Evolutionary conservation across 2,329 filamentous ascomycete species (phyloP), one percentile per base, ranked within the genome.

Genomic region (Zymoseptoria crescenta): DNA sequence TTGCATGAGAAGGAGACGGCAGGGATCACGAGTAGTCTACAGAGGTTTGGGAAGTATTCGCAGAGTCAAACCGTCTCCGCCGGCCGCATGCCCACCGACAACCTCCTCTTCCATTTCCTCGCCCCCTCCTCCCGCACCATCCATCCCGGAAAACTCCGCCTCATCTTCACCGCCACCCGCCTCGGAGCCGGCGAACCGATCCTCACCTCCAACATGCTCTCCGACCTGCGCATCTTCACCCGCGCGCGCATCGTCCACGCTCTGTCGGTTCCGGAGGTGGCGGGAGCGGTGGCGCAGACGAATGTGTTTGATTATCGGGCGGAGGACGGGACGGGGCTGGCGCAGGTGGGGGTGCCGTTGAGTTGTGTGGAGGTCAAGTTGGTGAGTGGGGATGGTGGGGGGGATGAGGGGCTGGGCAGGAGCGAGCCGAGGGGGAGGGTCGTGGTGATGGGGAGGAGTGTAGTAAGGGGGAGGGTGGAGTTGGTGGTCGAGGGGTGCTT

Each of bases 201-300:
- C 1, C 77, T 97, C 10, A 87, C 83, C 49, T 85, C 87, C 2
- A 75, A 81, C 21, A 83, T 86, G 55, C 79, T 97, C 49, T 90
- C 88, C 0, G 90, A 96, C 69, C 76, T 97, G 59, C 85, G 92
- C 52, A 82, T 95, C 56, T 89, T 91, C 73, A 89, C 88, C 1
- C 84, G 87, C 28, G 87, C 91, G 1, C 84, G 91, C 55, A 80
- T 96, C 58, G 80, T 95, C 55, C 96, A 97, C 73, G 92, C 91
- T 2, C 80, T 99, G 57, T 88, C 91, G 19, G 86, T 88, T 0
- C 79, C 90, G 24, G 83, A 84, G 61, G 89, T 97, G n/a, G 93
- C 92, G 1, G 94, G 94, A 45, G 87, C 92, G 0, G 83, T 96
- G n/a, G 80, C 87, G 1, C 93, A 97, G 76, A 96, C 89, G 7